phyloP scores from a whole-genome alignment of 306 rosid species.

The Sicyos edulis region DNA sequence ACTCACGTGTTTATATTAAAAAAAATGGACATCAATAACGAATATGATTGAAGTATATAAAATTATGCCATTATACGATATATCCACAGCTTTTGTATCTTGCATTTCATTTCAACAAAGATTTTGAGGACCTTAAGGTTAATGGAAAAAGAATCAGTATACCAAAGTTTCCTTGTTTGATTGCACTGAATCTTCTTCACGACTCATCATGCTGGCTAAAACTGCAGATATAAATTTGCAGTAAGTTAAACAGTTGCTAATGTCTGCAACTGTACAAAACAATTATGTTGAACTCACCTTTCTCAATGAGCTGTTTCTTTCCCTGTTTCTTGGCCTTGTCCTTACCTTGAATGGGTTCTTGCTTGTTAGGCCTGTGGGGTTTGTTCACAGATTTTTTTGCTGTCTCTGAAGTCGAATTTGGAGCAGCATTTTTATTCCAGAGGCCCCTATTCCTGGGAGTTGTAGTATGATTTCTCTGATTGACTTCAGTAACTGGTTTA shows the following conservation, averaged over 20 bases:
- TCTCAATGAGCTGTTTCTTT: constrained; percentile 33
- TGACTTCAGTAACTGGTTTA: constrained; percentile 32
- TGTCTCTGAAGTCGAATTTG: constrained; percentile 38
- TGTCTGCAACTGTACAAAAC: neutral
- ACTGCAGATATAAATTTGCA: neutral
- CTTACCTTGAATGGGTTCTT: constrained; percentile 36
- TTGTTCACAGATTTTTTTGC: constrained; percentile 34
- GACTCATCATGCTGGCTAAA: neutral
- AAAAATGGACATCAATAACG: too few relatives aligned
- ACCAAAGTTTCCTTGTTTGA: constrained; percentile 28
- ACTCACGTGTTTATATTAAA: too few relatives aligned
- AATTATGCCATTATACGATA: too few relatives aligned
- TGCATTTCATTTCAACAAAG: too few relatives aligned
- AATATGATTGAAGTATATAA: too few relatives aligned
- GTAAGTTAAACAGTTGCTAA: neutral
- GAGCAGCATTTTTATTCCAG: constrained; percentile 25
- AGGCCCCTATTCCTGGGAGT: constrained; percentile 36
- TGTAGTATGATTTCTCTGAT: constrained; percentile 23
- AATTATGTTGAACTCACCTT: constrained; percentile 32
- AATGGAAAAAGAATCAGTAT: neutral
- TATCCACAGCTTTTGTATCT: too few relatives aligned
- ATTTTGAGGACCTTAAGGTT: neutral
- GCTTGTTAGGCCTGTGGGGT: constrained; percentile 44
- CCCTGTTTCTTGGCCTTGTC: constrained; percentile 36
- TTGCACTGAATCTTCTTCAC: constrained; percentile 17